Evolutionary conservation across 1,284 basidiomycete species (phyloP).

Genomic region (Phenoliferia sp.): DNA sequence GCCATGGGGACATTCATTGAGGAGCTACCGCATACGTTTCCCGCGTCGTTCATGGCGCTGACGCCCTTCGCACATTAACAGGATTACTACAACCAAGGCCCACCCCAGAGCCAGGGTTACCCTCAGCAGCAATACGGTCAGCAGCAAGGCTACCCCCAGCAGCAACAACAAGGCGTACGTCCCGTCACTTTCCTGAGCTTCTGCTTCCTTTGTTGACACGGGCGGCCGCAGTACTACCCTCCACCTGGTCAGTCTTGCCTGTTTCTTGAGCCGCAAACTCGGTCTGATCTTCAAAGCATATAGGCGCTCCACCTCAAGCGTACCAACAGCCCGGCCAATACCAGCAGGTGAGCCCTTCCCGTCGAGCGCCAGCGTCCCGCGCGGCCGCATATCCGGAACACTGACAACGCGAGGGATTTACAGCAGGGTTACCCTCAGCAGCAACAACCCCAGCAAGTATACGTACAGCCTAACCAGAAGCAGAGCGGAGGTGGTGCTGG

Average conservation of each 20-base stretch:
- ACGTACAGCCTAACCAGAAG: constrained; percentile 6
- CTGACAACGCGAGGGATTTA: too few relatives aligned
- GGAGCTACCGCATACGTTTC: too few relatives aligned
- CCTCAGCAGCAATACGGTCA: neutral
- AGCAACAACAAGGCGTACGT: neutral
- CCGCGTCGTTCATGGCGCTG: too few relatives aligned
- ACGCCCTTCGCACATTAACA: neutral
- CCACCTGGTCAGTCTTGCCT: neutral
- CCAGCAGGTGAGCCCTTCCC: neutral
- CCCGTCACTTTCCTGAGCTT: neutral
- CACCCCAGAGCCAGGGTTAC: neutral
- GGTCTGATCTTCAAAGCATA: too few relatives aligned
- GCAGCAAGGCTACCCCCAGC: neutral
- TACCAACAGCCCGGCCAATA: constrained; percentile 1
- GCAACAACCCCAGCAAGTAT: constrained; percentile 4
- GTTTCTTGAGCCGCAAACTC: too few relatives aligned
- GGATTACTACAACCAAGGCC: neutral
- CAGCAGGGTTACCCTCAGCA: neutral
- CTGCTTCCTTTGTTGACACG: neutral
- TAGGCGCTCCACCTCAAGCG: neutral
- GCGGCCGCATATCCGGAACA: neutral
- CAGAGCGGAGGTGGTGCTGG: neutral
- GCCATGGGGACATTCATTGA: too few relatives aligned
- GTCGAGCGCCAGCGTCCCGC: neutral
- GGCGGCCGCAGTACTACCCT: too few relatives aligned